These are phyloP conservation scores for Russula ochroleuca DNA, from an alignment of 768 basidiomycete species.

Conservation along the genomic window DNA sequence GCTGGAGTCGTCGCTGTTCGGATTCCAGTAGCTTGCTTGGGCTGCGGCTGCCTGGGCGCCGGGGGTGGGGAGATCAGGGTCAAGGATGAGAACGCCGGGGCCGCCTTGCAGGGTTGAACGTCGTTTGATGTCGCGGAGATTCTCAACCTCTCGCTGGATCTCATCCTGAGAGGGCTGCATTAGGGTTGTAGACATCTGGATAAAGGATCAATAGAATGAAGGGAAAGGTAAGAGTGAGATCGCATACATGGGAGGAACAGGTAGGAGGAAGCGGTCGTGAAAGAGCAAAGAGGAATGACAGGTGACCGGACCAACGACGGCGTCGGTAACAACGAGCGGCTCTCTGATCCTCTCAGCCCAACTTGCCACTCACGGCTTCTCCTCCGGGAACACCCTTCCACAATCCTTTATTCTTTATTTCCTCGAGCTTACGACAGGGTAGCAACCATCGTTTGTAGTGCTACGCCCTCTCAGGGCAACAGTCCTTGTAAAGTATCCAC, in stretches of 20 bases:
- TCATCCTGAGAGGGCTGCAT: slow-evolving; percentile 80
- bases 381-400: not conserved
- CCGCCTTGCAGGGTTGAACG: slow-evolving; percentile 71
- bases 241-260: not conserved
- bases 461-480: too few relatives aligned
- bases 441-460: not conserved
- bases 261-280: not conserved
- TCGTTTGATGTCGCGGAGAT: slow-evolving; percentile 75
- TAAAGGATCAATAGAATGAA: not conserved
- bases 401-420: not conserved
- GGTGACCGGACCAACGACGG: not conserved
- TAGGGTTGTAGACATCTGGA: slow-evolving; percentile 16
- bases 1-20: slow-evolving; percentile 40
- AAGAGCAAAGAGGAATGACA: not conserved
- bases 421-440: not conserved
- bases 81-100: slow-evolving; percentile 78
- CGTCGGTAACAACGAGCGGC: slow-evolving; percentile 23
- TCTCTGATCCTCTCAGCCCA: not conserved
- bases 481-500: too few relatives aligned
- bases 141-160: slow-evolving; percentile 83
- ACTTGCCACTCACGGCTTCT: not conserved
- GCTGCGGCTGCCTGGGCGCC: slow-evolving; percentile 50
- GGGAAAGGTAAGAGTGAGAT: not conserved
- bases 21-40: slow-evolving; percentile 34
- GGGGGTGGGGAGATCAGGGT: slow-evolving; percentile 86